A percentile compares a stretch with the other conserved stretches of the same genome.
Evolutionary conservation across 345 rosid species (phyloP).

Genomic region (Sisymbrium altissimum): DNA sequence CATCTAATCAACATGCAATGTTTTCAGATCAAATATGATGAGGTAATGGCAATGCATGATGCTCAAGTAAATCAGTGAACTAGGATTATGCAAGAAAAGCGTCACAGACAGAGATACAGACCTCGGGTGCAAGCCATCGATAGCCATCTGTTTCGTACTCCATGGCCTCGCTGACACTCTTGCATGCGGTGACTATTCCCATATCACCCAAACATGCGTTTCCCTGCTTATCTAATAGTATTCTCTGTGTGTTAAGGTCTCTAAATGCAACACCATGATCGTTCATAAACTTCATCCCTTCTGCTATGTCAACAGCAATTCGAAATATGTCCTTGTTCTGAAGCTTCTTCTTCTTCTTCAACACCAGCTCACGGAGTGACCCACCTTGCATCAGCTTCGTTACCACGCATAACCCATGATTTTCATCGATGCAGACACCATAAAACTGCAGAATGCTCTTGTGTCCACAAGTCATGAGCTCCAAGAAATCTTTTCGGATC

Average conservation of each 20-base stretch:
- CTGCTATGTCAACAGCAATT: conserved; percentile 76
- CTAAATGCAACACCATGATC: conserved; percentile 79
- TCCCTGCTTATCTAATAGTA: conserved; percentile 76
- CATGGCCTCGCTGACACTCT: conserved; percentile 73
- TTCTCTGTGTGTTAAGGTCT: conserved; percentile 85
- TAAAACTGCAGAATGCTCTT: conserved; percentile 71
- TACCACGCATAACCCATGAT: conserved; percentile 83
- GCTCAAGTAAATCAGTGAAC: too few species aligned
- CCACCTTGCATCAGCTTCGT: conserved; percentile 96
- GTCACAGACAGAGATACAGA: conserved; percentile 36
- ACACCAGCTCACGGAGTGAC: conserved; percentile 64
- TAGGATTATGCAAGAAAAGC: neutral
- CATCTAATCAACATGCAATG: neutral
- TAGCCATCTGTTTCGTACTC: conserved; percentile 99
- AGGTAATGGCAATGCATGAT: too few species aligned
- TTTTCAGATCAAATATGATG: too few species aligned
- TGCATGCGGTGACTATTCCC: conserved; percentile 86
- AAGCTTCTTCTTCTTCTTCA: conserved; percentile 81
- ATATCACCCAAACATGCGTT: conserved; percentile 87
- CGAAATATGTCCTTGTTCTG: conserved; percentile 69
- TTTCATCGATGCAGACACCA: conserved; percentile 88
- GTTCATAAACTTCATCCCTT: conserved; percentile 77
- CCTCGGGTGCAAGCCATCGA: conserved; percentile 99
- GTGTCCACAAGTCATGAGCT: conserved; percentile 92
- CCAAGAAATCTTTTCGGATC: conserved; percentile 78